Conservation (phyloP, 306 rosid species). For the Glycine tomentella region DNA sequence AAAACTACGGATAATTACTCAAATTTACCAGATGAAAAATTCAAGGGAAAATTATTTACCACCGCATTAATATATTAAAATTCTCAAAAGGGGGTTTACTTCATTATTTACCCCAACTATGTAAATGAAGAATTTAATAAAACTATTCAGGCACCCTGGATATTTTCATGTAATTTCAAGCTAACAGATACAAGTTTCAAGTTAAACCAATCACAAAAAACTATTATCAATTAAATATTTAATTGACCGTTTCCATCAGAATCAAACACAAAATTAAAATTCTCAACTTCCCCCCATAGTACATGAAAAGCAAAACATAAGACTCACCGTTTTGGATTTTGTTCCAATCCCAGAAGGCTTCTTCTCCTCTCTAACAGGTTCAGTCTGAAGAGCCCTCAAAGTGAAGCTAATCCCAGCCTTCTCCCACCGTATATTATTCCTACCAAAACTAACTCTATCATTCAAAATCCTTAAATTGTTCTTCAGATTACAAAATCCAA, state of each 20-base stretch:
- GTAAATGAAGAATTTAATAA: slow-evolving; percentile 42
- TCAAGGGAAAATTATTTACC: neutral
- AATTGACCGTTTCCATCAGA: neutral
- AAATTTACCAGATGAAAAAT: slow-evolving; percentile 21
- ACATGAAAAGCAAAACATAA: slow-evolving; percentile 14
- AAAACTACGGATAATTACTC: neutral
- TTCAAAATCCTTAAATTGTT: slow-evolving; percentile 47
- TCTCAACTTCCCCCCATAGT: neutral
- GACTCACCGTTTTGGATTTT: slow-evolving; percentile 66
- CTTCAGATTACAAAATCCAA: slow-evolving; percentile 59
- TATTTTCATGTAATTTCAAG: slow-evolving; percentile 19
- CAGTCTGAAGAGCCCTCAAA: slow-evolving; percentile 62
- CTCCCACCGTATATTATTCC: slow-evolving; percentile 51
- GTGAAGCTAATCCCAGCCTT: slow-evolving; percentile 53
- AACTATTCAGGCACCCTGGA: neutral
- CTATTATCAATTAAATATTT: neutral
- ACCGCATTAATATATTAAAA: neutral
- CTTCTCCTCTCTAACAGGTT: slow-evolving; percentile 53
- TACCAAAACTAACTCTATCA: slow-evolving; percentile 59
- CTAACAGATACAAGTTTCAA: neutral
- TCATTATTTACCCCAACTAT: slow-evolving; percentile 24
- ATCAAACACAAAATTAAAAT: slow-evolving; percentile 26
- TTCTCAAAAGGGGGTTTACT: neutral
- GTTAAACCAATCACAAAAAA: slow-evolving; percentile 27
- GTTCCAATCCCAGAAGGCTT: slow-evolving; percentile 43